Evolutionary conservation across 179 eudicot species (phyloP).

Genomic region (Dionaea muscipula): DNA sequence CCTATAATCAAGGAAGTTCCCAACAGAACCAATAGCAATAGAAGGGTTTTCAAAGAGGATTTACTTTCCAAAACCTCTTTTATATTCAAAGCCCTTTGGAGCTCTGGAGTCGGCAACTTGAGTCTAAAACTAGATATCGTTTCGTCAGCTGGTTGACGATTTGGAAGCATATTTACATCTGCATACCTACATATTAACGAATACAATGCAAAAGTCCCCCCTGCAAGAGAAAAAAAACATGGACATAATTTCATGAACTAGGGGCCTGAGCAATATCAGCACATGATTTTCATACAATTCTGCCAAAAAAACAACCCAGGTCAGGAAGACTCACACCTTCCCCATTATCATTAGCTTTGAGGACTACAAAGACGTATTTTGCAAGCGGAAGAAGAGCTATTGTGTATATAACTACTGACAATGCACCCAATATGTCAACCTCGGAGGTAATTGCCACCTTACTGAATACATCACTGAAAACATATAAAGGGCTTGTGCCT

Average conservation of each 20-base stretch:
- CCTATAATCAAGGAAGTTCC: constrained; percentile 95
- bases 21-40: constrained; percentile 64
- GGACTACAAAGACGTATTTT: constrained; percentile 84
- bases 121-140: constrained; percentile 78
- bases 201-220: constrained; percentile 90
- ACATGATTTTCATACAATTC: background rate
- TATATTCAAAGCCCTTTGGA: constrained; percentile 70
- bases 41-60: constrained; percentile 45
- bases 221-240: constrained; percentile 29
- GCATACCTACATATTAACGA: constrained; percentile 84
- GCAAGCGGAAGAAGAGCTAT: constrained; percentile 74
- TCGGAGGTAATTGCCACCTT: constrained; percentile 73
- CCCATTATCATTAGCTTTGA: constrained; percentile 89
- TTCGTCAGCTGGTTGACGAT: constrained; percentile 80
- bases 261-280: background rate
- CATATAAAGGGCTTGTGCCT: constrained; percentile 96
- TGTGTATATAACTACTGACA: constrained; percentile 79
- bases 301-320: background rate
- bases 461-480: constrained; percentile 80
- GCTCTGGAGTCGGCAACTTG: constrained; percentile 84
- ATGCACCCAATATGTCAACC: constrained; percentile 71
- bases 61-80: constrained; percentile 59
- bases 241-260: background rate
- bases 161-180: constrained; percentile 69
- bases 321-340: constrained; percentile 47